Evolutionary conservation across 192 early-diverging fungal species (phyloP), one percentile per base, ranked within the genome.

Genomic region (Linnemannia exigua): DNA sequence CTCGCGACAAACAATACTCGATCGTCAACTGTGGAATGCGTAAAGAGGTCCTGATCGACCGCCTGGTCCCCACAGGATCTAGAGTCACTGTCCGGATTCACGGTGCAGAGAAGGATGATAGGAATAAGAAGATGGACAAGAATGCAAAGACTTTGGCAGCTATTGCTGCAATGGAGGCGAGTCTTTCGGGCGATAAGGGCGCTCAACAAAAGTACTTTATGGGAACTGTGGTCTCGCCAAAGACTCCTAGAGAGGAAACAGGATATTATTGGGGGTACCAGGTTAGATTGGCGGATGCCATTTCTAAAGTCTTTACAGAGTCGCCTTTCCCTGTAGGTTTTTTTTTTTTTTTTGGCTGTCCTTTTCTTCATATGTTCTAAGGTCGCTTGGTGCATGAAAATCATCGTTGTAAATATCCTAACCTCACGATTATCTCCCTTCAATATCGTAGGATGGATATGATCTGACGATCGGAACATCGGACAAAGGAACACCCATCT

Each of bases 251-350:
- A n/a, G 91, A 93, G 78, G 87, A 90, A 61, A 68, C 80, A 0
- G 94, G 94, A 0, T 75, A 93, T 20, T 94, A 94, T 72, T 95
- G 94, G 94, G 94, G 94, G 9, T 95, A 94, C 79, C 88, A 87
- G 61, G 91, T 94, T 41, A 82, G 94, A 28, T 67, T 94, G 47
- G 93, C 94, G 3, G 84, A 88, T 41, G 80, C 90, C 0, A 80
- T 95, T 46, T 92, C 92, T 51, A 88, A 91, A 67, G 93, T 93
- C 2, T 89, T 94, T 44, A 91, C 89, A 0, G 93, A 95, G 50
- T 91, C 85, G 38, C 87, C 92, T 0, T 93, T 88, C 67, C 72
- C 87, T 74, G 91, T 91, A 89, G 74, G 79, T 76, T 15, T 25
- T 36, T 2, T 35, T 31, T 58, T 8, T 51, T 1, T 72, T 22